Evolutionary conservation across 225 moss, liverwort and hornwort species (phyloP).

Genomic region (Marchantia paleacea): DNA sequence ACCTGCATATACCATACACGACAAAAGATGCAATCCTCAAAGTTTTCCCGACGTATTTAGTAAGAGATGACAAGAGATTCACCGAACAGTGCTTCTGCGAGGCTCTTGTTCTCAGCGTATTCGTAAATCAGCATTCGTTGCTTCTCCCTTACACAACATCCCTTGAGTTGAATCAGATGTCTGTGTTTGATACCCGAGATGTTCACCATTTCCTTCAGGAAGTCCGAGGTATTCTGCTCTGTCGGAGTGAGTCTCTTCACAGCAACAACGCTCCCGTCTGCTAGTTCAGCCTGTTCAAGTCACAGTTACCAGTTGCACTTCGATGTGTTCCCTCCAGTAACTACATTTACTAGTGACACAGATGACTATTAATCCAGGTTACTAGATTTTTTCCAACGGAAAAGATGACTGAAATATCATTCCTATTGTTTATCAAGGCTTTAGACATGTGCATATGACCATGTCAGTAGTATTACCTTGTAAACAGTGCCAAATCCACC

Average conservation of each 20-base stretch:
- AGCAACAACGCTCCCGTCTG: conserved; percentile 14
- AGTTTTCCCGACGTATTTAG: no score
- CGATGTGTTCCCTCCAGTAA: no score
- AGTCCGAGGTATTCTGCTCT: conserved; percentile 10
- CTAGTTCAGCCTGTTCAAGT: conserved; percentile 10
- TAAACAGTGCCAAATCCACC: conserved; percentile 21
- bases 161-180: conserved; percentile 30
- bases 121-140: conserved; percentile 1
- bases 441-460: no score
- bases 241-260: conserved; percentile 19
- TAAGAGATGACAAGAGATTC: no score
- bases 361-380: no score
- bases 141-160: conserved; percentile 26
- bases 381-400: no score
- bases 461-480: not conserved
- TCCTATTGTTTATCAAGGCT: no score
- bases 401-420: no score
- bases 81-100: conserved; percentile 28
- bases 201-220: conserved; percentile 28
- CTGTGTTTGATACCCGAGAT: conserved; percentile 31
- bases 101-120: conserved; percentile 25
- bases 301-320: not conserved
- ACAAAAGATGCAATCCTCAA: no score
- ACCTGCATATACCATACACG: no score
- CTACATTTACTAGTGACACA: no score